Evolutionary conservation across 768 basidiomycete genomes (phyloP).

Genomic region (Kwoniella heveanensis): DNA sequence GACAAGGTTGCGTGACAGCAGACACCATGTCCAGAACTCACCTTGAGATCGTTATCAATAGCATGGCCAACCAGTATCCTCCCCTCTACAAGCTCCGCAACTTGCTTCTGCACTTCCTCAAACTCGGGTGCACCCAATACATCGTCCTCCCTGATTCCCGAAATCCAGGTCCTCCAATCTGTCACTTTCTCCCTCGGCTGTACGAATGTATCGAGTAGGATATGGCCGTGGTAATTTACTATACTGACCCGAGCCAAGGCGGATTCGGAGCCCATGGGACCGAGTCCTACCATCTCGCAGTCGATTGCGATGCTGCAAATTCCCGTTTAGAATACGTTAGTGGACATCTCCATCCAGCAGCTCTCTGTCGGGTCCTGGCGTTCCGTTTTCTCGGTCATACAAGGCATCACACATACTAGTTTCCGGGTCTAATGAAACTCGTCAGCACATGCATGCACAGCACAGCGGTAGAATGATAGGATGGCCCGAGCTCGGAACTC

Average conservation of each 20-base stretch:
- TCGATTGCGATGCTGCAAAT: slow-evolving; percentile 74
- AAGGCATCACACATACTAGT: slow-evolving; percentile 36
- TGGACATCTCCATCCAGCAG: slow-evolving; percentile 4
- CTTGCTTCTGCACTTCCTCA: slow-evolving; percentile 73
- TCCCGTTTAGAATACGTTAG: neutral
- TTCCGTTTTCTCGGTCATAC: too few relatives aligned
- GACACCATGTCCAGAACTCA: slow-evolving; percentile 45
- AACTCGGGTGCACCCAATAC: slow-evolving; percentile 76
- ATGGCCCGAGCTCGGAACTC: slow-evolving; percentile 16
- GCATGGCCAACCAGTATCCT: slow-evolving; percentile 88
- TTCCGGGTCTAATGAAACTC: slow-evolving; percentile 31
- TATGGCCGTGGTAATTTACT: slow-evolving; percentile 82
- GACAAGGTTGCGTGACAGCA: too few relatives aligned
- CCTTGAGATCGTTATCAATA: slow-evolving; percentile 85
- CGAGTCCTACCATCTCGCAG: slow-evolving; percentile 98
- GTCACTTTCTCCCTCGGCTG: slow-evolving; percentile 81
- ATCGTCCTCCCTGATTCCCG: slow-evolving; percentile 76
- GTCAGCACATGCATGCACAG: neutral
- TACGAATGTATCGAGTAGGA: slow-evolving; percentile 82
- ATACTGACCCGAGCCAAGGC: slow-evolving; percentile 84
- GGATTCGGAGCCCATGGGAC: slow-evolving; percentile 76
- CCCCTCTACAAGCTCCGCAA: slow-evolving; percentile 74
- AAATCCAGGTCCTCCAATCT: slow-evolving; percentile 88
- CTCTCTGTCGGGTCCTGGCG: too few relatives aligned
- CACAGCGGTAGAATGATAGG: neutral